phyloP scores from a whole-genome alignment of 1,284 basidiomycete genomes.

The Cutaneotrichosporon sp. region DNA sequence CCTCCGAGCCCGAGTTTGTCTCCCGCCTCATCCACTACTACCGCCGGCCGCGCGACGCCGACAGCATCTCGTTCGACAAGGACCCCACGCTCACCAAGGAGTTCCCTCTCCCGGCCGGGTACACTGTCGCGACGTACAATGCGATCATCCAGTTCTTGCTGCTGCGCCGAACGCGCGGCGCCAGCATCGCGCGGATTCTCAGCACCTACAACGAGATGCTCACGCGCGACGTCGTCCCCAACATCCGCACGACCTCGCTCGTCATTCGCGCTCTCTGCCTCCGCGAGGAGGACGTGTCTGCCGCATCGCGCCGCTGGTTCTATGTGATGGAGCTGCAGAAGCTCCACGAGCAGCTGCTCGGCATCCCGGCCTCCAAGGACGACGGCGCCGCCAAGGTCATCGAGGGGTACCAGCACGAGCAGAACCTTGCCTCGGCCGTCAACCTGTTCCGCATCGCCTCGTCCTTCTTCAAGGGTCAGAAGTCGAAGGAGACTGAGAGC shows the following conservation, averaged over 20 bases:
- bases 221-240: slow-evolving; percentile 66
- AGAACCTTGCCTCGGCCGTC: slow-evolving; percentile 70
- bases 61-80: not conserved
- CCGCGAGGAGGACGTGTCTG: slow-evolving; percentile 70
- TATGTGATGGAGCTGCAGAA: not conserved
- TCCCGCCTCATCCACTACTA: slow-evolving; percentile 32
- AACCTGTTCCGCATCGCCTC: slow-evolving; percentile 49
- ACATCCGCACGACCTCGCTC: slow-evolving; percentile 66
- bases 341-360: slow-evolving; percentile 15
- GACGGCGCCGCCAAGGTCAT: slow-evolving; percentile 18
- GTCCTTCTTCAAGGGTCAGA: slow-evolving; percentile 55
- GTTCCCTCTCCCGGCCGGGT: slow-evolving; percentile 38
- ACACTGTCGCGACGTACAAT: slow-evolving; percentile 62
- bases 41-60: slow-evolving; percentile 22
- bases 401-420: slow-evolving; percentile 57
- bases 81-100: slow-evolving; percentile 27
- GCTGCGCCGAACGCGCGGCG: slow-evolving; percentile 58
- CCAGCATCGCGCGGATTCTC: slow-evolving; percentile 64
- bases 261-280: slow-evolving; percentile 70
- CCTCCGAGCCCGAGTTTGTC: slow-evolving; percentile 12
- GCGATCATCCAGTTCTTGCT: slow-evolving; percentile 63
- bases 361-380: not conserved
- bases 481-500: slow-evolving; percentile 45
- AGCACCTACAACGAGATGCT: slow-evolving; percentile 77
- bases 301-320: slow-evolving; percentile 53